phyloP scores from a whole-genome alignment of 2,329 filamentous ascomycete species.

The Exophiala alcalophila region DNA sequence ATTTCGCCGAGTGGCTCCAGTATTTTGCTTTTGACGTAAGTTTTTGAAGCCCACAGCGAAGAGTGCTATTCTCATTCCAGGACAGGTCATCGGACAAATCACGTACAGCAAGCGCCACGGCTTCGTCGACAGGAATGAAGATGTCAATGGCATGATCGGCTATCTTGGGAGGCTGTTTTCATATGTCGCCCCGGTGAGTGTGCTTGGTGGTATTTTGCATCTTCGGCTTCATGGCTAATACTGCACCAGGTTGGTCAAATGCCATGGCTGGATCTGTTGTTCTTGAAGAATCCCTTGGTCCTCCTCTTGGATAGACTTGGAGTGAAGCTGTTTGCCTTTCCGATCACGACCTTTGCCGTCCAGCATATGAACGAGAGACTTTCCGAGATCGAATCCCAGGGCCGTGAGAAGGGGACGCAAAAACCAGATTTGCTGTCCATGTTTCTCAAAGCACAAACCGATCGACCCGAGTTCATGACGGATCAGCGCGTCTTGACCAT shows the following conservation, averaged over 20 bases:
- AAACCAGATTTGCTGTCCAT: constrained; percentile 29
- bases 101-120: constrained; percentile 39
- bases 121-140: constrained; percentile 35
- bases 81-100: constrained; percentile 35
- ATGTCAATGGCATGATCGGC: constrained; percentile 39
- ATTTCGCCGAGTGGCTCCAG: constrained; percentile 44
- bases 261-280: constrained; percentile 29
- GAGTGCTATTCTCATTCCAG: not conserved
- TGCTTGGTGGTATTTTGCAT: no score
- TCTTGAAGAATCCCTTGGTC: constrained; percentile 31
- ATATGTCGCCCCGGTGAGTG: constrained; percentile 66
- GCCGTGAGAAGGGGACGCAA: constrained; percentile 20
- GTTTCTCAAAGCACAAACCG: constrained; percentile 29
- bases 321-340: constrained; percentile 65
- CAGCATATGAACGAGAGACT: constrained; percentile 65
- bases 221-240: constrained; percentile 1
- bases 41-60: not conserved
- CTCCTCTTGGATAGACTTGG: constrained; percentile 66
- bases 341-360: constrained; percentile 69
- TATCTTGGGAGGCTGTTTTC: constrained; percentile 47
- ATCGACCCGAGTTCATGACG: constrained; percentile 33
- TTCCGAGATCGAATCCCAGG: constrained; percentile 43
- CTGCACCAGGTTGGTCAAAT: constrained; percentile 27
- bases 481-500: constrained; percentile 33
- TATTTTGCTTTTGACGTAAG: constrained; percentile 38